Evolutionary conservation across 2,329 filamentous ascomycete genomes (phyloP), one percentile per base, ranked within the genome.

Genomic region (Blastomyces emzantsi): DNA sequence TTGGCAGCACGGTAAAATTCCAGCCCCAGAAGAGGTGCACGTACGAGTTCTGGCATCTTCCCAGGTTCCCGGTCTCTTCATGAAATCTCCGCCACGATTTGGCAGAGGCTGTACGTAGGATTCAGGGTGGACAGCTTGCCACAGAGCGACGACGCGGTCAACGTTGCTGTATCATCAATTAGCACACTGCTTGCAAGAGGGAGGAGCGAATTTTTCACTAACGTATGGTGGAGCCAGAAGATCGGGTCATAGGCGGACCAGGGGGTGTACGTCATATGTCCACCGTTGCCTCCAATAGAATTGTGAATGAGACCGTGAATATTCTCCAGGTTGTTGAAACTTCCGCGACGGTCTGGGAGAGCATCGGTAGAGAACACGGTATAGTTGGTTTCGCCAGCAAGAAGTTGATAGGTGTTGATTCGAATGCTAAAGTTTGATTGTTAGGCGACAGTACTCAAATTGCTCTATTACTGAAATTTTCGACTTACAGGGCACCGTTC

Each of bases 171-270:
- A 61, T 19, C 19, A 57, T 61, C 19, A 60, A 47, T 61, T 51
- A 22, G 25, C 17, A 33, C 15, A 15, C 3, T 25, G 0, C 36
- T 22, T 30, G 8, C 30, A 58, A 28, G 2, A 36, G 28, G 36
- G 17, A 25, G 13, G 19, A 25, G 3, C 30, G 15, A 22, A 9
- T 49, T 22, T 25, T 41, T 41, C 17, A 69, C 76, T 64, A 67
- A 79, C 77, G 74, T 69, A 69, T 93, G 90, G 70, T 93, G 89
- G 9, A 93, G 76, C 76, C 88, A 90, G 75, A 93, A 92, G 15
- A 90, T 77, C 0, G 90, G 90, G 71, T 95, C 90, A 71, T 90
- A 95, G 0, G 88, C 84, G 1, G 90, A 89, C 68, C 88, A 88
- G 22, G 86, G 84, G 41, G 87, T 85, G 73, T 84, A 88, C 52